Evolutionary conservation across 164 flowering plant genomes (phyloP).

Genomic region (Platanus orientalis): DNA sequence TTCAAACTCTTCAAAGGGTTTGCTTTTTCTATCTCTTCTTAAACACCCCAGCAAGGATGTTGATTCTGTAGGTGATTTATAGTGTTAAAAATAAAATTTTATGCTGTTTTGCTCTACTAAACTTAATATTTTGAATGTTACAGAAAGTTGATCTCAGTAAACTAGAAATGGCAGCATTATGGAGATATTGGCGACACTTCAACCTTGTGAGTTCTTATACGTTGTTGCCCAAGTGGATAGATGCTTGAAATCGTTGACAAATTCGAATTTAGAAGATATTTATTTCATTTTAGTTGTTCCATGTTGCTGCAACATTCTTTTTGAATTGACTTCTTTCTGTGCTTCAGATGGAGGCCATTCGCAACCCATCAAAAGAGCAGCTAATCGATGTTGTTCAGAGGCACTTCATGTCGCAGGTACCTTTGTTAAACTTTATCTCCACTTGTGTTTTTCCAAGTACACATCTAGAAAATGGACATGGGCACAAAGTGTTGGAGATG

Average conservation of each 20-base stretch:
- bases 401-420: constrained; percentile 96
- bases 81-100: too few species aligned
- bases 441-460: too few species aligned
- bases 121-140: background rate
- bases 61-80: too few species aligned
- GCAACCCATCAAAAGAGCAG: constrained; percentile 88
- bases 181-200: constrained; percentile 94
- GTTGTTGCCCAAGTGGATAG: background rate
- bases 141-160: constrained; percentile 93
- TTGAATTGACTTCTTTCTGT: background rate
- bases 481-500: too few species aligned
- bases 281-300: background rate
- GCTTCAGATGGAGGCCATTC: constrained; percentile 62
- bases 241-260: background rate
- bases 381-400: constrained; percentile 79
- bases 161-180: constrained; percentile 73
- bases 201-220: constrained; percentile 73
- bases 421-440: too few species aligned
- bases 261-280: background rate
- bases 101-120: background rate
- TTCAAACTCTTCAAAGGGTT: constrained; percentile 1
- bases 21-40: background rate
- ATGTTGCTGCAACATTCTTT: background rate
- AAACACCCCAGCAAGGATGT: background rate
- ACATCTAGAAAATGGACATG: too few species aligned